Conservation (phyloP, 352 stramenopile genomes). For the Aphanomyces stellatus region DNA sequence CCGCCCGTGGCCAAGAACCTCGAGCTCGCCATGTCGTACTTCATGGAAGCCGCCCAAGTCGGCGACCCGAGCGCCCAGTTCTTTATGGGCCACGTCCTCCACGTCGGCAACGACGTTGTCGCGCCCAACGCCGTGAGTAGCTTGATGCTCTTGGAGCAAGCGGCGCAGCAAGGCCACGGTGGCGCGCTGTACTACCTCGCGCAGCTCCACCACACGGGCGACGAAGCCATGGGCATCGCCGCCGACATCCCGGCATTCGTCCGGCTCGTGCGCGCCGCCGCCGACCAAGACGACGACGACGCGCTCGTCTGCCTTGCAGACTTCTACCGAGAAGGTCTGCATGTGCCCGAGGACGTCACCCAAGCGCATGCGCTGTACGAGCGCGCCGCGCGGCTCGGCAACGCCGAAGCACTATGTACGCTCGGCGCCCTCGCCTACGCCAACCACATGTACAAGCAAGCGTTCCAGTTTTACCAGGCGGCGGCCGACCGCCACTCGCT, state of each 20-base stretch:
- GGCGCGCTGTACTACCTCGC: constrained; percentile 75
- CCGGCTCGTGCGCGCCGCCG: constrained; percentile 49
- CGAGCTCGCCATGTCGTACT: constrained; percentile 56
- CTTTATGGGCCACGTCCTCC: constrained; percentile 77
- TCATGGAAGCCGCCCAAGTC: constrained; percentile 62
- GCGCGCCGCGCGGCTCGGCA: constrained; percentile 49
- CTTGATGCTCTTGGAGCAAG: constrained; percentile 70
- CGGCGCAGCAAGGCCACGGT: constrained; percentile 53
- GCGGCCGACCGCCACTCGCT: constrained; percentile 75
- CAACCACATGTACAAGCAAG: constrained; percentile 60
- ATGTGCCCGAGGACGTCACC: constrained; percentile 9
- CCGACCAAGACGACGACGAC: constrained; percentile 53
- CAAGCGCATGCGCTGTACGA: constrained; percentile 35
- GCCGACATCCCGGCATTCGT: constrained; percentile 50
- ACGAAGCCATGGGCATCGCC: constrained; percentile 36
- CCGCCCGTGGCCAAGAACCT: constrained; percentile 54
- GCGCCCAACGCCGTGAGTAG: constrained; percentile 48
- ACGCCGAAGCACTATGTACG: constrained; percentile 66
- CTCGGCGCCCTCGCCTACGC: constrained; percentile 78
- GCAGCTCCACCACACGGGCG: constrained; percentile 80
- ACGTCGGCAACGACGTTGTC: constrained; percentile 69
- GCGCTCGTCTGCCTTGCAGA: constrained; percentile 81
- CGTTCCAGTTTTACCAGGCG: constrained; percentile 83
- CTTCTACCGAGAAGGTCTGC: constrained; percentile 51
- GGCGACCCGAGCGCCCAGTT: constrained; percentile 75